Evolutionary conservation across 805 yeast genomes (phyloP).

Genomic region (Ascoidea asiatica): DNA sequence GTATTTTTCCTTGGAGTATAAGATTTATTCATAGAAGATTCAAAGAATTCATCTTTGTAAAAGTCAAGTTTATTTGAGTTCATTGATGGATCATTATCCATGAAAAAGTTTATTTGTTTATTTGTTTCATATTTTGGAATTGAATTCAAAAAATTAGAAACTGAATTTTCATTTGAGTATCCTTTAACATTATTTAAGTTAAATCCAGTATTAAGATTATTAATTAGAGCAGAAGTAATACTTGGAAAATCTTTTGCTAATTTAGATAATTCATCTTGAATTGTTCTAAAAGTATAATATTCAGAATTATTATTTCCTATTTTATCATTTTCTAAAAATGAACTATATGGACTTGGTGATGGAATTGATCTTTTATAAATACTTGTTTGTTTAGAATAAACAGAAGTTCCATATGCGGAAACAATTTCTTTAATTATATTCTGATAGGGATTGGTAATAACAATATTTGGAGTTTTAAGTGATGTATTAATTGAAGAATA

Average conservation of each 20-base stretch:
- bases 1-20: neutral
- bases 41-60: constrained; percentile 8
- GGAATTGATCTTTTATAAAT: neutral
- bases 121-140: too few species aligned
- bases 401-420: constrained; percentile 7
- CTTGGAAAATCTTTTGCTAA: neutral
- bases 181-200: neutral
- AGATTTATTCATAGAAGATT: neutral
- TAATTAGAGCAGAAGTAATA: neutral
- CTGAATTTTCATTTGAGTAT: too few species aligned
- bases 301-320: too few species aligned
- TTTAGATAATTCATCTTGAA: neutral
- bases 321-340: neutral
- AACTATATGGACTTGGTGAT: neutral
- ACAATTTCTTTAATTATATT: constrained; percentile 4
- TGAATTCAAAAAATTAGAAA: neutral
- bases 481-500: neutral
- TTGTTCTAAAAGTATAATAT: too few species aligned
- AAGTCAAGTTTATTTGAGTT: constrained; percentile 1
- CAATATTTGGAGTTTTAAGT: too few species aligned
- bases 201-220: too few species aligned
- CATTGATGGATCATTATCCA: neutral
- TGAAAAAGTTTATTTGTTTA: too few species aligned
- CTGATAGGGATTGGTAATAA: neutral
- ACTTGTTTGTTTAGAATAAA: constrained; percentile 9